Percentiles rank a stretch among this genome's conserved stretches.
Conservation (phyloP, 352 stramenopile species). For the Elongisporangium senticosum region DNA sequence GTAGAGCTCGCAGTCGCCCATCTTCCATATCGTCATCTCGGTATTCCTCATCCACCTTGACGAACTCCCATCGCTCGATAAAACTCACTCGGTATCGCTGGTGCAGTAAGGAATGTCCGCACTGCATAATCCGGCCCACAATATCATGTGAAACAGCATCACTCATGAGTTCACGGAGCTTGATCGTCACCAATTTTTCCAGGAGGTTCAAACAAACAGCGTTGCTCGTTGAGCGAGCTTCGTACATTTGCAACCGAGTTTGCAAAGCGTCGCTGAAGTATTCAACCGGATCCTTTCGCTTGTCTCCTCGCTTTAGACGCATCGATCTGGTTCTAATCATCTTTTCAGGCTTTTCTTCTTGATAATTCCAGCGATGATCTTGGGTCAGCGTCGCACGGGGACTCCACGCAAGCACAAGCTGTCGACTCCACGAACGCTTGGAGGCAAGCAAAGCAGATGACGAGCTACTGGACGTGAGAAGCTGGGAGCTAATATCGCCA, state of each 20-base stretch:
- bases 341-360: not conserved
- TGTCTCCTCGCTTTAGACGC: not conserved
- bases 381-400: constrained; percentile 15
- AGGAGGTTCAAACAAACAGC: constrained; percentile 46
- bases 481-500: not conserved
- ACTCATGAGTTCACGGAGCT: constrained; percentile 36
- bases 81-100: constrained; percentile 75
- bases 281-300: not conserved
- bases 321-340: not conserved
- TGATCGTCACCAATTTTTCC: constrained; percentile 35
- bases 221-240: constrained; percentile 48
- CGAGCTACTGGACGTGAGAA: not conserved
- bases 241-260: constrained; percentile 42
- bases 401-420: constrained; percentile 50
- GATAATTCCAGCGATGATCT: not conserved
- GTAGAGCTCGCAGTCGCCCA: constrained; percentile 33
- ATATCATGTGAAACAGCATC: constrained; percentile 47
- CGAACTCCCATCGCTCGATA: constrained; percentile 68
- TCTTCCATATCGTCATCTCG: constrained; percentile 37
- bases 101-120: constrained; percentile 56
- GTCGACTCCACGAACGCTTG: constrained; percentile 39
- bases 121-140: constrained; percentile 43
- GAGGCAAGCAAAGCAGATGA: not conserved
- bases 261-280: constrained; percentile 46
- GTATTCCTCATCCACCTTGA: constrained; percentile 48